These are phyloP conservation scores for Xylaria digitata DNA, from an alignment of 2,329 filamentous ascomycete genomes.

Conservation along the genomic window DNA sequence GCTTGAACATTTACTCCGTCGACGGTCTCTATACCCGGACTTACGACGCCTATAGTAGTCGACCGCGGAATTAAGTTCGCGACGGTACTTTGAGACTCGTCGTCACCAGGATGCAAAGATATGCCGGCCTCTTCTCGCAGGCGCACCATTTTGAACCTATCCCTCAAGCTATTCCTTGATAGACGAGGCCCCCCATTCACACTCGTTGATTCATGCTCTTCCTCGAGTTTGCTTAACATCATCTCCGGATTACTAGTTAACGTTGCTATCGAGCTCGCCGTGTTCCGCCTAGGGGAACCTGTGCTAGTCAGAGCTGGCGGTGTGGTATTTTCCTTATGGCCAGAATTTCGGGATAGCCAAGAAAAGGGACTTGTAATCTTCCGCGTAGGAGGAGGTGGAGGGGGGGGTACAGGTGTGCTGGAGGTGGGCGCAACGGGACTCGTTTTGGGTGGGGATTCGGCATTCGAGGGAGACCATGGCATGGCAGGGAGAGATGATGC, in stretches of 20 bases:
- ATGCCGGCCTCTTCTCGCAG: conserved; percentile 78
- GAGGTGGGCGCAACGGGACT: conserved; percentile 51
- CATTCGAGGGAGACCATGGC: conserved; percentile 74
- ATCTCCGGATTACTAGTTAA: conserved; percentile 84
- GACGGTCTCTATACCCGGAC: conserved; percentile 44
- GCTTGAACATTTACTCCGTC: conserved; percentile 45
- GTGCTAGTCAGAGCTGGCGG: conserved; percentile 60
- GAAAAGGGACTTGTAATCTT: conserved; percentile 91
- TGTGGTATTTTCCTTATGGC: conserved; percentile 63
- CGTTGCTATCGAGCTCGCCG: conserved; percentile 82
- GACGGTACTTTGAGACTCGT: conserved; percentile 57
- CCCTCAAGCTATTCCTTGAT: conserved; percentile 74
- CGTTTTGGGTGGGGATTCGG: conserved; percentile 61
- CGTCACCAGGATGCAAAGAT: conserved; percentile 63
- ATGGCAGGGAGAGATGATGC: conserved; percentile 78
- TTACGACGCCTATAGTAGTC: conserved; percentile 41
- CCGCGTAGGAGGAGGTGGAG: conserved; percentile 60
- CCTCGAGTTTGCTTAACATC: conserved; percentile 80
- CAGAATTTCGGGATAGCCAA: conserved; percentile 79
- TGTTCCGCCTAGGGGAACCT: conserved; percentile 73
- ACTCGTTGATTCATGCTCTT: conserved; percentile 67
- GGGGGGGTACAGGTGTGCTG: conserved; percentile 52
- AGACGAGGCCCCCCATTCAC: conserved; percentile 59
- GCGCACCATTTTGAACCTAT: conserved; percentile 81
- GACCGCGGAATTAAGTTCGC: conserved; percentile 36